Conservation (phyloP, 2,329 filamentous ascomycete genomes). For the Didymella sp. region DNA sequence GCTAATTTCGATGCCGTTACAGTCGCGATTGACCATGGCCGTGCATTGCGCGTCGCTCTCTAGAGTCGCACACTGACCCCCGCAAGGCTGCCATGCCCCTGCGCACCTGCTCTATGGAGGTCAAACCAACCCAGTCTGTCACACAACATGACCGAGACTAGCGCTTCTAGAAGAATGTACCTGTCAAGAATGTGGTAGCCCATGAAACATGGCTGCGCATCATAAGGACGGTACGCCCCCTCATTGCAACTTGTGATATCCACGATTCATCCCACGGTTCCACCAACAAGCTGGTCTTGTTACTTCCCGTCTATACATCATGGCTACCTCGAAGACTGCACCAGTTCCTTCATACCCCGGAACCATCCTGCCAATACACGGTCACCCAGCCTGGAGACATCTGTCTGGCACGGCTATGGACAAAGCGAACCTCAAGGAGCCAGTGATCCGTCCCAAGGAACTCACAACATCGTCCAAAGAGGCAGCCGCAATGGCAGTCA, state of each 20-base stretch:
- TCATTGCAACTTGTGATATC: constrained; percentile 10
- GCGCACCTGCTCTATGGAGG: constrained; percentile 3
- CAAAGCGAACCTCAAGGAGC: constrained; percentile 7
- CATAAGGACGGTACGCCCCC: constrained; percentile 14
- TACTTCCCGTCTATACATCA: not conserved
- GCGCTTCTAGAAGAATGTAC: constrained; percentile 2
- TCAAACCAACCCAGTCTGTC: constrained; percentile 16
- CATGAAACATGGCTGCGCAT: constrained; percentile 15
- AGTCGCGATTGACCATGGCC: constrained; percentile 10
- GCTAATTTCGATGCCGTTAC: constrained; percentile 7
- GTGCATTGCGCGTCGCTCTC: constrained; percentile 10
- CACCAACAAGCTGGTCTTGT: constrained; percentile 12
- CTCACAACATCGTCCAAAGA: not conserved
- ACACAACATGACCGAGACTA: constrained; percentile 11
- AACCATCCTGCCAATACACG: constrained; percentile 7
- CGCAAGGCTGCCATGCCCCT: constrained; percentile 10
- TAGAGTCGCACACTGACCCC: constrained; percentile 1
- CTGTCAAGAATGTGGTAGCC: constrained; percentile 9
- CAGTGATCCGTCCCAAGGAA: constrained; percentile 4
- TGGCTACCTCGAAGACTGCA: constrained; percentile 11
- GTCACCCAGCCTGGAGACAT: constrained; percentile 16
- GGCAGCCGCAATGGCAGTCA: not conserved
- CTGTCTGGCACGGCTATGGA: constrained; percentile 11
- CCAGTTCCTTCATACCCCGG: constrained; percentile 16
- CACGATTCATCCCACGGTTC: constrained; percentile 2